Evolutionary conservation across 2,329 filamentous ascomycete genomes (phyloP), one percentile per base, ranked within the genome.

Genomic region (Sporothrix humicola): DNA sequence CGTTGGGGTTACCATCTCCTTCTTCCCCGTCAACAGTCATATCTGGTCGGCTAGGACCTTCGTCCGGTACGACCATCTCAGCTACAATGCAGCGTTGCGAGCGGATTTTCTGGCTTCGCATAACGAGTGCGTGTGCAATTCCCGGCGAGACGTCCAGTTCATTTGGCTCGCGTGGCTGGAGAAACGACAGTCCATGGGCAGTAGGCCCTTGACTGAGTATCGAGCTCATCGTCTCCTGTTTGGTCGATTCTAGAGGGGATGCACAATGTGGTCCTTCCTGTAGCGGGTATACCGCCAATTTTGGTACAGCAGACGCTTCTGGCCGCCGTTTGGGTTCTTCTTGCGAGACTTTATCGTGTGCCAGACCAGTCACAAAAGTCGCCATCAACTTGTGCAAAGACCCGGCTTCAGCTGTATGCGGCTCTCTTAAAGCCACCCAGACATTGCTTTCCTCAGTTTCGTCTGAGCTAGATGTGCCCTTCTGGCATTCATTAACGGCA

Each of bases 31-130:
- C 31, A 37, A 37, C 31, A 37, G 7, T 37, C 7, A 37, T 37
- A 37, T 37, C 31, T 37, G 31, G 31, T 37, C 31, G 31, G 7
- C 31, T 37, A 37, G 12, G 23, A 12, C 3, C 31, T 0, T 66
- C 63, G 12, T 20, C 42, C 10, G 63, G 20, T 3, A 12, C 9
- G 10, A n/a, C 4, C 12, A 66, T n/a, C n/a, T 66, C 63, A 1
- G 63, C 63, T 6, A 66, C 20, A 20, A 66, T 46, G 44, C 63
- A 66, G n/a, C 63, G 63, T 20, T 48, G 37, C 7, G 63, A 10
- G 7, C 63, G 42, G 9, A 66, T n/a, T 0, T 13, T 20, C 42
- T 66, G 63, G n/a, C 63, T 46, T 3, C 42, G 42, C 42, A 66
- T n/a, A 12, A 46, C 10, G n/a, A 66, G 63, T 15, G 42, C 63